Conservation (phyloP, 2,329 filamentous ascomycete genomes). For the Penicillium sp. region DNA sequence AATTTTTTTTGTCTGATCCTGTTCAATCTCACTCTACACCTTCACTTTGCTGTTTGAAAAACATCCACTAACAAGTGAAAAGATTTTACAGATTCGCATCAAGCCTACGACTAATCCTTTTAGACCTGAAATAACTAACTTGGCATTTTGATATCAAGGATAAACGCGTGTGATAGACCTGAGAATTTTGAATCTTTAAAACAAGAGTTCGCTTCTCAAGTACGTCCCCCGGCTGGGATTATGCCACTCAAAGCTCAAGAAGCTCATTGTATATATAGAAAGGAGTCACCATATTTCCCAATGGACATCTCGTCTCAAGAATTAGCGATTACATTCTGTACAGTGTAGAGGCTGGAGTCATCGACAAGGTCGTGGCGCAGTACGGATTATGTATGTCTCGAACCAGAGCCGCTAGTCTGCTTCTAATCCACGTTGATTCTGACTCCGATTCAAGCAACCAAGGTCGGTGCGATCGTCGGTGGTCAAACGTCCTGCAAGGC, state of each 20-base stretch:
- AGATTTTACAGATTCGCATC: slow-evolving; percentile 17
- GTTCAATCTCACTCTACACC: slow-evolving; percentile 15
- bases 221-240: slow-evolving; percentile 58
- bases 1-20: slow-evolving; percentile 75
- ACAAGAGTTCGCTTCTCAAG: slow-evolving; percentile 80
- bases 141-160: slow-evolving; percentile 56
- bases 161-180: slow-evolving; percentile 91
- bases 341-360: slow-evolving; percentile 91
- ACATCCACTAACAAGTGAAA: slow-evolving; percentile 27
- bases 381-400: slow-evolving; percentile 83
- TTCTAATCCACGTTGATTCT: slow-evolving; percentile 20
- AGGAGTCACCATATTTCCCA: slow-evolving; percentile 82
- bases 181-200: slow-evolving; percentile 80
- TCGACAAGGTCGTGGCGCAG: slow-evolving; percentile 79
- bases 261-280: slow-evolving; percentile 62
- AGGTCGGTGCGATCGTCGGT: slow-evolving; percentile 90
- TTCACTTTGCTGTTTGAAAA: slow-evolving; percentile 13
- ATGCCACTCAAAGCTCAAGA: slow-evolving; percentile 31
- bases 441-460: slow-evolving; percentile 67
- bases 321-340: slow-evolving; percentile 99
- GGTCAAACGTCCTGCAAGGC: slow-evolving; percentile 98
- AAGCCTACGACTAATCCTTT: not conserved
- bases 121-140: slow-evolving; percentile 29
- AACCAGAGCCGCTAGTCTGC: slow-evolving; percentile 12
- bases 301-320: slow-evolving; percentile 93